Percentiles rank a stretch among this genome's conserved stretches.
Conservation (phyloP, 106 monocot species). For the Dendrobium nobile region DNA sequence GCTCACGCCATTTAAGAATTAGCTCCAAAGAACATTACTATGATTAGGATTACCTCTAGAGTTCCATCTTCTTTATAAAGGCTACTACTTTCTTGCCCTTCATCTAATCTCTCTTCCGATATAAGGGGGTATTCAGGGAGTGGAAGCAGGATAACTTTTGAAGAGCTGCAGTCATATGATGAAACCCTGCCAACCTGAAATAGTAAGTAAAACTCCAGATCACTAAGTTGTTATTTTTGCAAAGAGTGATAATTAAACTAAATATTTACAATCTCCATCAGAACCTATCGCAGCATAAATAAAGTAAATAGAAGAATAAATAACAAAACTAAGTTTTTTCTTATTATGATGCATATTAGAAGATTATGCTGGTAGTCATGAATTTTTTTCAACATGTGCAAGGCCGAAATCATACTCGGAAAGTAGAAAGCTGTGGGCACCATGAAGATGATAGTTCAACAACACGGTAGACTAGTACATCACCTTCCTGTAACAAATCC, state of each 20-base stretch:
- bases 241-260: background rate
- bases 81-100: conserved; percentile 27
- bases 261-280: background rate
- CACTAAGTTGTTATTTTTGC: background rate
- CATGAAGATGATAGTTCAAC: conserved; percentile 84
- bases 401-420: conserved; percentile 45
- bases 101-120: conserved; percentile 15
- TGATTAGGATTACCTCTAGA: conserved; percentile 53
- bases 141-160: conserved; percentile 37
- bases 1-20: background rate
- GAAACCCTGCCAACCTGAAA: conserved; percentile 78
- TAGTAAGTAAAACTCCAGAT: background rate
- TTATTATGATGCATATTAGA: background rate
- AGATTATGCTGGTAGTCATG: background rate
- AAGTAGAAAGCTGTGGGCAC: conserved; percentile 90
- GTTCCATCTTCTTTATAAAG: conserved; percentile 85
- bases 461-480: conserved; percentile 72
- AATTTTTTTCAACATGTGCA: background rate
- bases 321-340: background rate
- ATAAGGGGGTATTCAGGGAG: conserved; percentile 54
- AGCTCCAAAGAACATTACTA: background rate
- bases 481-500: conserved; percentile 60
- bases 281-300: background rate
- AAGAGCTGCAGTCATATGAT: conserved; percentile 46
- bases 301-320: background rate